Evolutionary conservation across 345 rosid species (phyloP).

Genomic region (Streptanthus diversifolius): DNA sequence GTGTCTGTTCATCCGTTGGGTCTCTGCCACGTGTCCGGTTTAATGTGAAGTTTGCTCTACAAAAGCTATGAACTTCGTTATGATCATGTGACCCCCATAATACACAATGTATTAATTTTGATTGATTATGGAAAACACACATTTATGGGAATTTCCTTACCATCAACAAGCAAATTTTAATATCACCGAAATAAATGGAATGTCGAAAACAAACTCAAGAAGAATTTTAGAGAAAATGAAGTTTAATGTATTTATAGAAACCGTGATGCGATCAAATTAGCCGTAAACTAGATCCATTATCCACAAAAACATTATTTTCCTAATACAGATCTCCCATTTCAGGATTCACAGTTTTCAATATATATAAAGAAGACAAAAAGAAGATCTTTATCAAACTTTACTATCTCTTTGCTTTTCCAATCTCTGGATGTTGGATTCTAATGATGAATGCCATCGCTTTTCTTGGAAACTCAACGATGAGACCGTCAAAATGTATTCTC

Average conservation of each 20-base stretch:
- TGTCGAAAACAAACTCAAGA: not conserved
- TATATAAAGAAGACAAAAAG: slow-evolving; percentile 15
- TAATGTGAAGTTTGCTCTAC: not conserved
- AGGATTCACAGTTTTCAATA: not conserved
- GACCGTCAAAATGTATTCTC: slow-evolving; percentile 25
- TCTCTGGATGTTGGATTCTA: slow-evolving; percentile 1
- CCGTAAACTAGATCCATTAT: not conserved
- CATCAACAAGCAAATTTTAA: not conserved
- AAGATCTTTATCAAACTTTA: not conserved
- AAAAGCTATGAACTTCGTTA: not conserved
- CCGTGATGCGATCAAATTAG: slow-evolving; percentile 20
- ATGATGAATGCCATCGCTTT: slow-evolving; percentile 26
- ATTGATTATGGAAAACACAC: not conserved
- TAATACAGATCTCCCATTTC: slow-evolving; percentile 4
- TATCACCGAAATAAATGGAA: not conserved
- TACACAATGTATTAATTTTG: not conserved
- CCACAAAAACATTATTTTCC: slow-evolving; percentile 33
- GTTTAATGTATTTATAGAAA: slow-evolving; percentile 26
- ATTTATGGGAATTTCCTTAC: not conserved
- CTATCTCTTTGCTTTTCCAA: not conserved
- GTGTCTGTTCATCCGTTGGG: not conserved
- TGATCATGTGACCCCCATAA: not conserved
- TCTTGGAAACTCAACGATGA: slow-evolving; percentile 31
- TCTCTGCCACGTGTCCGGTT: not conserved
- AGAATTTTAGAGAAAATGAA: not conserved